A percentile compares a stretch with the other conserved stretches of the same genome.
These are phyloP conservation scores for Adansonia rubrostipa DNA, from an alignment of 441 rosid species.

Conservation along the genomic window DNA sequence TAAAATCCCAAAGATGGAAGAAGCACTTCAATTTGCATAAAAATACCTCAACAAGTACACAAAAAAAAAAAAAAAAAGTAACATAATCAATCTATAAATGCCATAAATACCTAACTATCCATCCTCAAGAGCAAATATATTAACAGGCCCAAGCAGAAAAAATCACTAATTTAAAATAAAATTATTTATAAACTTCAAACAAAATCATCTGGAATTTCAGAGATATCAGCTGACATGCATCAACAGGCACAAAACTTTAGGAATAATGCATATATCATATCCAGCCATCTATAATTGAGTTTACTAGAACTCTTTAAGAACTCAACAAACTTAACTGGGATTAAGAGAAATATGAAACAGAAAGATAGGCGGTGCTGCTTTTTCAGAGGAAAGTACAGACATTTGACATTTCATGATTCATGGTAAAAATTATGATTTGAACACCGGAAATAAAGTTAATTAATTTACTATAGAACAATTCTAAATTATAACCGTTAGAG, in stretches of 20 bases:
- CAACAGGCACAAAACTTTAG: slow-evolving; percentile 13
- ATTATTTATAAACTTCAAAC: not conserved
- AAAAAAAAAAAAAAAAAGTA: not conserved
- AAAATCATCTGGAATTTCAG: slow-evolving; percentile 16
- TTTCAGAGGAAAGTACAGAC: slow-evolving; percentile 15
- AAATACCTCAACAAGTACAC: not conserved
- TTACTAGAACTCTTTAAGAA: not conserved
- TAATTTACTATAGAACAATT: not conserved
- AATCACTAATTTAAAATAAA: not conserved
- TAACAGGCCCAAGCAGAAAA: not conserved
- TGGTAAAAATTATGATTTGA: too few relatives aligned
- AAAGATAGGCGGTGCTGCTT: not conserved
- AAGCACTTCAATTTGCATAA: not conserved
- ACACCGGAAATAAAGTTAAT: not conserved
- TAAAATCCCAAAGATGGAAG: not conserved
- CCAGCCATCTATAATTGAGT: not conserved
- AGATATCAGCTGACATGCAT: not conserved
- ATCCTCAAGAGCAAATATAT: not conserved
- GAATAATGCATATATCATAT: not conserved
- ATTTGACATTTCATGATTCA: not conserved
- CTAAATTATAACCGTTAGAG: slow-evolving; percentile 20
- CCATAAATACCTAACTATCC: not conserved
- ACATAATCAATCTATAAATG: not conserved
- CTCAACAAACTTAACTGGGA: not conserved
- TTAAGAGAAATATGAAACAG: not conserved